Percentiles rank a stretch among this genome's conserved stretches.
These are phyloP conservation scores for Gonapodya sp. DNA, from an alignment of 192 early-diverging fungal species.

Conservation along the genomic window DNA sequence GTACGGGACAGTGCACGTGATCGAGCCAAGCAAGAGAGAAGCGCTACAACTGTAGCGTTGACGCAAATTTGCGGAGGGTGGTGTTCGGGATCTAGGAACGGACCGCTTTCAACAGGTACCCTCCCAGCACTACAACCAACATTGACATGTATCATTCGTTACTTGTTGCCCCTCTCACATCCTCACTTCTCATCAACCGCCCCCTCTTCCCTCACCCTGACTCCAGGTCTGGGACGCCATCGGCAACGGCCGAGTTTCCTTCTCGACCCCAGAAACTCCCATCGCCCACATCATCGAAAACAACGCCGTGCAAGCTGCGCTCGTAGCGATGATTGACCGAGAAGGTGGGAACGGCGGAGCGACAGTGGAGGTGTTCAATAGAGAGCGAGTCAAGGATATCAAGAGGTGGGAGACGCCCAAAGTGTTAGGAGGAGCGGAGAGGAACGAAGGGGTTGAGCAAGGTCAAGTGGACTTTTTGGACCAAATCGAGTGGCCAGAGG, in stretches of 20 bases:
- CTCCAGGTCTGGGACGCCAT: slow-evolving; percentile 70
- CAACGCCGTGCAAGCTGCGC: slow-evolving; percentile 59
- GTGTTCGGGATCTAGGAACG: neutral
- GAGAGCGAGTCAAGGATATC: slow-evolving; percentile 54
- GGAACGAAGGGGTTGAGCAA: slow-evolving; percentile 20
- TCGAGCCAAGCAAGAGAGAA: too few species aligned
- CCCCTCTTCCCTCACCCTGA: neutral
- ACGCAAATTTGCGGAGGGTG: neutral
- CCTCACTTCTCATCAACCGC: slow-evolving; percentile 1
- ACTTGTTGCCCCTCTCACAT: slow-evolving; percentile 8
- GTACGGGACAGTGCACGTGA: too few species aligned
- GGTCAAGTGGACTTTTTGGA: neutral
- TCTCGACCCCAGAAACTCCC: slow-evolving; percentile 24
- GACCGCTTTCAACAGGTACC: slow-evolving; percentile 56
- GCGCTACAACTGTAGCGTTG: neutral
- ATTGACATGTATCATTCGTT: slow-evolving; percentile 51
- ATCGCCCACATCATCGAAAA: slow-evolving; percentile 89
- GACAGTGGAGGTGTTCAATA: slow-evolving; percentile 56
- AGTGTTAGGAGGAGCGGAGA: slow-evolving; percentile 15
- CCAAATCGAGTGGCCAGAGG: slow-evolving; percentile 49
- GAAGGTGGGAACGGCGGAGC: slow-evolving; percentile 25
- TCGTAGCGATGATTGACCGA: slow-evolving; percentile 40
- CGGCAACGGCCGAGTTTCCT: slow-evolving; percentile 50
- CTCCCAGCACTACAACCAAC: slow-evolving; percentile 43
- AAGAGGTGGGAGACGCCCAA: slow-evolving; percentile 11